A percentile compares a stretch with the other conserved stretches of the same genome.
phyloP scores from a whole-genome alignment of 106 monocot species.

The Phalaenopsis aphrodite region DNA sequence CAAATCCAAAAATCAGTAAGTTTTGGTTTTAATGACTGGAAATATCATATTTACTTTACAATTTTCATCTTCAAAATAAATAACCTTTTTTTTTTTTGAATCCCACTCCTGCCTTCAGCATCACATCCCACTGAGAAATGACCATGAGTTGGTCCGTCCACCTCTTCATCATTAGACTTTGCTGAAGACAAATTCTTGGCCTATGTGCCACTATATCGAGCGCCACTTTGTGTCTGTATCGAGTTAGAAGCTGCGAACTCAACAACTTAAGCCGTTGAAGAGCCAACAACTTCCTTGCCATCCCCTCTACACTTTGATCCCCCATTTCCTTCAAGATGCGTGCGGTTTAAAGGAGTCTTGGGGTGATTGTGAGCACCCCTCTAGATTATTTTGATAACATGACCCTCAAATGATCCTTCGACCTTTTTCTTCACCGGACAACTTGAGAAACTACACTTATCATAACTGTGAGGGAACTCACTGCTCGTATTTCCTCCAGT shows the following conservation, averaged over 20 bases:
- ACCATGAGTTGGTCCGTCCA: slow-evolving; percentile 30
- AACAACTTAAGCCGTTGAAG: slow-evolving; percentile 19
- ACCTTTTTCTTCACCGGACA: slow-evolving; percentile 84
- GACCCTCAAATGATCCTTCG: slow-evolving; percentile 62
- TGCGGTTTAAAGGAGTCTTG: slow-evolving; percentile 44
- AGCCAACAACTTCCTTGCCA: slow-evolving; percentile 15
- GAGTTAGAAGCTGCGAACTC: slow-evolving; percentile 17
- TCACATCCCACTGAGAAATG: slow-evolving; percentile 26
- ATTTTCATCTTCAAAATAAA: not conserved
- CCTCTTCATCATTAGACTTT: slow-evolving; percentile 50
- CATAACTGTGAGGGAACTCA: slow-evolving; percentile 84
- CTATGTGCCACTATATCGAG: too few relatives aligned
- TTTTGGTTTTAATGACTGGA: not conserved
- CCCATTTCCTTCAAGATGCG: slow-evolving; percentile 11
- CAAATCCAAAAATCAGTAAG: not conserved
- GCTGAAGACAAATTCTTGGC: slow-evolving; percentile 23
- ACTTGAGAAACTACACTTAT: slow-evolving; percentile 72
- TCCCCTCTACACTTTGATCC: slow-evolving; percentile 23
- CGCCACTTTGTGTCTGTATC: slow-evolving; percentile 15
- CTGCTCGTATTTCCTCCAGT: slow-evolving; percentile 97
- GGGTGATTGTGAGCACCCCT: slow-evolving; percentile 71
- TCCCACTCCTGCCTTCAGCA: slow-evolving; percentile 60
- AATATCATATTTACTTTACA: not conserved
- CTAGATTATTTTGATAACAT: slow-evolving; percentile 77
- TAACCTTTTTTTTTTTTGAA: slow-evolving; percentile 50